phyloP scores from a whole-genome alignment of 257 asterid species.

The Gardenia jasminoides region DNA sequence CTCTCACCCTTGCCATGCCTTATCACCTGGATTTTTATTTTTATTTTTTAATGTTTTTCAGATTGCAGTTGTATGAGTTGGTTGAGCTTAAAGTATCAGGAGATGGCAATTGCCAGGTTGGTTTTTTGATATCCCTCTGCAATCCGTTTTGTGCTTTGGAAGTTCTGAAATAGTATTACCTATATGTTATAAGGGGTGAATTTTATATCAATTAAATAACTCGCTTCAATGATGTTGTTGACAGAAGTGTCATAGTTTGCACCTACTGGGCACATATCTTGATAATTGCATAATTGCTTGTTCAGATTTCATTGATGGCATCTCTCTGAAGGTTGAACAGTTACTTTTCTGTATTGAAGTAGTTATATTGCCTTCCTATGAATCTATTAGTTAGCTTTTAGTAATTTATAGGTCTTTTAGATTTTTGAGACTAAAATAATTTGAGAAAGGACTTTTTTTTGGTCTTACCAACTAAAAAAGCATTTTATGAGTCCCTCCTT shows the following conservation, averaged over 20 bases:
- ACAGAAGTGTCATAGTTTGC: background rate
- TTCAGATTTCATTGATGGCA: background rate
- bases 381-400: background rate
- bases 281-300: background rate
- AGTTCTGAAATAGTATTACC: background rate
- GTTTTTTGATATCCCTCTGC: conserved; percentile 20
- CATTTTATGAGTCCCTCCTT: background rate
- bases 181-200: background rate
- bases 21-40: background rate
- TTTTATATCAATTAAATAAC: background rate
- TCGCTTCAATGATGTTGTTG: background rate
- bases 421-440: background rate
- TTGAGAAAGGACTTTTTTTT: background rate
- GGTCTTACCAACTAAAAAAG: background rate
- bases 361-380: background rate
- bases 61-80: conserved; percentile 73
- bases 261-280: background rate
- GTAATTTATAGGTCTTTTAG: background rate
- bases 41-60: conserved; percentile 29
- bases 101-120: conserved; percentile 95
- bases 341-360: background rate
- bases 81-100: conserved; percentile 78
- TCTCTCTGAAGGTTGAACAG: background rate
- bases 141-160: background rate
- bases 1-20: background rate